Percentiles rank a stretch among this genome's conserved stretches.
phyloP scores from a whole-genome alignment of 768 basidiomycete species.

The Tricholoma sp. region DNA sequence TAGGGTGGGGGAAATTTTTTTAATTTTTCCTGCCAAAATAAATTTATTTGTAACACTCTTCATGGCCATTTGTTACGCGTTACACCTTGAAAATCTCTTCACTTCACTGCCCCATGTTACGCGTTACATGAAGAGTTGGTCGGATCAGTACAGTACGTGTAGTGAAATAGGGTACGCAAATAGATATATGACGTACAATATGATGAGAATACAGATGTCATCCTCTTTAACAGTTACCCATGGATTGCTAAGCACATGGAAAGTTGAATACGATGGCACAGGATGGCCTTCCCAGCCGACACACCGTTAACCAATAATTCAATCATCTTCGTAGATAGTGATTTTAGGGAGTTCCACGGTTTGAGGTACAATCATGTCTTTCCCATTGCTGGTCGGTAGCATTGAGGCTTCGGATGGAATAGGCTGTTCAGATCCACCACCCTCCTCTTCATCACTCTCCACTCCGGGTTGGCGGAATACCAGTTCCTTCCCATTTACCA shows the following conservation, averaged over 20 bases:
- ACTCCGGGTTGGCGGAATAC: slow-evolving; percentile 43
- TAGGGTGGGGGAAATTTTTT: too few relatives aligned
- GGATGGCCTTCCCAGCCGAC: not conserved
- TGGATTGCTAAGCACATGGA: not conserved
- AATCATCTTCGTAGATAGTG: slow-evolving; percentile 9
- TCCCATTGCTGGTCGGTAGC: not conserved
- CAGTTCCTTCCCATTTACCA: slow-evolving; percentile 75
- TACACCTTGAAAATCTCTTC: too few relatives aligned
- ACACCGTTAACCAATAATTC: not conserved
- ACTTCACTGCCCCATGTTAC: too few relatives aligned
- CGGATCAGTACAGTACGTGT: too few relatives aligned
- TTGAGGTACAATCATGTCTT: not conserved
- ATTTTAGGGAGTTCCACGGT: slow-evolving; percentile 8
- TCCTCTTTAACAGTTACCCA: not conserved
- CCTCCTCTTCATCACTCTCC: slow-evolving; percentile 29
- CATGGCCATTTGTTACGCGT: too few relatives aligned
- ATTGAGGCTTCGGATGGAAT: not conserved
- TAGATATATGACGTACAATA: not conserved
- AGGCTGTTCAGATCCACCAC: not conserved
- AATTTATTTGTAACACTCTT: too few relatives aligned
- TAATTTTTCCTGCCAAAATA: too few relatives aligned
- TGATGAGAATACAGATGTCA: not conserved
- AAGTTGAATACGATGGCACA: not conserved
- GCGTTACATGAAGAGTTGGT: too few relatives aligned
- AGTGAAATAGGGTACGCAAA: not conserved